phyloP scores from a whole-genome alignment of 805 yeast species.

The Wickerhamomyces xylosicus region DNA sequence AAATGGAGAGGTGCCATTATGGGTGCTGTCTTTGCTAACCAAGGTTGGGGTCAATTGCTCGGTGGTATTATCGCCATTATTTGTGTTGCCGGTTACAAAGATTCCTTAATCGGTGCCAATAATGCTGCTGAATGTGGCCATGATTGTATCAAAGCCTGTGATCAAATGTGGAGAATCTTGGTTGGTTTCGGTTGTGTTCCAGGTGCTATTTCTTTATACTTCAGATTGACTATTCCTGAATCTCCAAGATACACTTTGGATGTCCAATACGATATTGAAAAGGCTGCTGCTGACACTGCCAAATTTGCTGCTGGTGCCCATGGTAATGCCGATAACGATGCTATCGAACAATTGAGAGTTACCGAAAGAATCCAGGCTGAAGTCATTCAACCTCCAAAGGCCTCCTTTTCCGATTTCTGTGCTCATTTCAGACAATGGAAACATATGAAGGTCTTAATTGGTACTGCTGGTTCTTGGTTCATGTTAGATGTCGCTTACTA shows the following conservation, averaged over 20 bases:
- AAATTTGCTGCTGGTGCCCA: constrained; percentile 38
- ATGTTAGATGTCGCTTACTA: constrained; percentile 83
- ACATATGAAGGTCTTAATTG: constrained; percentile 68
- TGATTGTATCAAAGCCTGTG: constrained; percentile 67
- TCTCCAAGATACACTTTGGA: constrained; percentile 88
- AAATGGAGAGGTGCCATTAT: constrained; percentile 97
- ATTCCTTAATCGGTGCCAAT: constrained; percentile 42
- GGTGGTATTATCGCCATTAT: constrained; percentile 80
- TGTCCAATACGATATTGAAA: constrained; percentile 47
- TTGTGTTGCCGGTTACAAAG: constrained; percentile 69
- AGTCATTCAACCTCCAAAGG: constrained; percentile 60
- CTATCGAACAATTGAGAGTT: constrained; percentile 33
- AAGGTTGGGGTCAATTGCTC: constrained; percentile 89
- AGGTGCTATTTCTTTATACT: constrained; percentile 75
- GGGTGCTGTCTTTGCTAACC: constrained; percentile 95
- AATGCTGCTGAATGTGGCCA: constrained; percentile 51
- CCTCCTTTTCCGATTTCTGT: constrained; percentile 65
- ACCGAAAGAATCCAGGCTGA: constrained; percentile 44
- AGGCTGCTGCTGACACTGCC: constrained; percentile 46
- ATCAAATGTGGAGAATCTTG: constrained; percentile 90
- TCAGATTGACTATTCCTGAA: constrained; percentile 89
- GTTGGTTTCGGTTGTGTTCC: constrained; percentile 89
- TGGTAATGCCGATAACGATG: constrained; percentile 39
- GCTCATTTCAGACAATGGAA: constrained; percentile 78
- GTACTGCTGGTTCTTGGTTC: constrained; percentile 92